Conservation (phyloP, 2,329 filamentous ascomycete genomes). For the Verticillium albo-atrum region DNA sequence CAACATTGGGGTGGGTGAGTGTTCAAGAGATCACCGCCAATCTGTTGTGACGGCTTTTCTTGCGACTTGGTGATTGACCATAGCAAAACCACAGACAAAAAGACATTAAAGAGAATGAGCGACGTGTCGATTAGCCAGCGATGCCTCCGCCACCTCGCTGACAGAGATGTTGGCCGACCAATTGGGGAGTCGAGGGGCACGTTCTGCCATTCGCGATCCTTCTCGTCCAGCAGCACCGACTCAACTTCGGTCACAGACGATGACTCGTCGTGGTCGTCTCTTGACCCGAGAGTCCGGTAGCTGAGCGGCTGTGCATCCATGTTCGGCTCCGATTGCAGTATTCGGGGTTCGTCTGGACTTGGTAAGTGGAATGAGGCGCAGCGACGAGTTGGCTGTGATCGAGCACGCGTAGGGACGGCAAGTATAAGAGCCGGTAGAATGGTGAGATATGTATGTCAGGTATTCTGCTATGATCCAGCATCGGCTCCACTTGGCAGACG, state of each 20-base stretch:
- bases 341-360: not conserved
- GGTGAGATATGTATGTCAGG: not conserved
- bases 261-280: slow-evolving; percentile 7
- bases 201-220: slow-evolving; percentile 8
- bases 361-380: not conserved
- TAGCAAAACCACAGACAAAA: slow-evolving; percentile 5
- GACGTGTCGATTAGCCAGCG: slow-evolving; percentile 9
- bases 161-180: not conserved
- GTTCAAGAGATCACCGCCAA: slow-evolving; percentile 32
- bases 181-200: not conserved
- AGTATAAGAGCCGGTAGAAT: not conserved
- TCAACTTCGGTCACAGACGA: slow-evolving; percentile 6
- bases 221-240: slow-evolving; percentile 6
- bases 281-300: not conserved
- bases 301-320: not conserved
- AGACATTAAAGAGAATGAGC: slow-evolving; percentile 8
- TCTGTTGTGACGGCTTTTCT: slow-evolving; percentile 19
- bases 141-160: not conserved
- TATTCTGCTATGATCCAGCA: not conserved
- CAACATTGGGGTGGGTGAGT: slow-evolving; percentile 28
- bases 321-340: not conserved
- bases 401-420: not conserved
- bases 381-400: not conserved
- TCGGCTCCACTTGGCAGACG: not conserved
- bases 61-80: slow-evolving; percentile 7